Base-by-base conservation (phyloP, 2,329 filamentous ascomycete genomes). In the Aspergillus amoenus region DNA sequence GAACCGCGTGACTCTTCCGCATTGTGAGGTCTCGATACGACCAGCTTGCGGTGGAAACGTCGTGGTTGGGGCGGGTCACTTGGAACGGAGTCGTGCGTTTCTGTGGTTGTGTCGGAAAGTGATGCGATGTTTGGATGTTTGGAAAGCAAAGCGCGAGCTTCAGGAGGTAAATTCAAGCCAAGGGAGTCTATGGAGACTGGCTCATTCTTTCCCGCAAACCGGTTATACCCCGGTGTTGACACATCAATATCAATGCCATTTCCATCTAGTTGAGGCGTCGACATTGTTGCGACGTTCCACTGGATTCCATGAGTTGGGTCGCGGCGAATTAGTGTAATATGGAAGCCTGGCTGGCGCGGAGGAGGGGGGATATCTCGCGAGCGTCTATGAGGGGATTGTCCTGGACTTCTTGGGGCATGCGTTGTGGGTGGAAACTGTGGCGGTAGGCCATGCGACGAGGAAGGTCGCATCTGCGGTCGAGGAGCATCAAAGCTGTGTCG, bases 261-360 rank as follows among this genome's bases (percentile, higher is more conserved):
- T 50, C 63, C 65, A 50, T 69, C 70, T 55, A 65, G 61, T 37
- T 60, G 66, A 37, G 68, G 66, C 43, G 72, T 76, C 42, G 80
- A 81, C 48, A 91, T 81, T 54, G 81, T 85, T 21, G 86, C 89
- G 12, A 92, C 82, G 67, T 92, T 92, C 88, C 88, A 91, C 70
- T 92, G 89, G 54, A 80, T 80, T 7, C 85, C 85, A 8, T 86
- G 84, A 21, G 82, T 79, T 1, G 88, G 88, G 68, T 92, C 87
- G 61, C 89, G 84, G n/a, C 89, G 86, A 65, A 92, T 91, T 13
- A 93, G 72, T 0, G 85, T 87, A 45, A 80, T 71, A 54, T 70
- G 69, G 51, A 77, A 77, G 2, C 71, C 66, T n/a, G 65, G 58
- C 32, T 61, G 56, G 13, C 59, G 63, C 11, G 27, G 55, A 40